These are phyloP conservation scores for Wallacemonas sp. DNA, from an alignment of 208 protist genomes.

Conservation along the genomic window DNA sequence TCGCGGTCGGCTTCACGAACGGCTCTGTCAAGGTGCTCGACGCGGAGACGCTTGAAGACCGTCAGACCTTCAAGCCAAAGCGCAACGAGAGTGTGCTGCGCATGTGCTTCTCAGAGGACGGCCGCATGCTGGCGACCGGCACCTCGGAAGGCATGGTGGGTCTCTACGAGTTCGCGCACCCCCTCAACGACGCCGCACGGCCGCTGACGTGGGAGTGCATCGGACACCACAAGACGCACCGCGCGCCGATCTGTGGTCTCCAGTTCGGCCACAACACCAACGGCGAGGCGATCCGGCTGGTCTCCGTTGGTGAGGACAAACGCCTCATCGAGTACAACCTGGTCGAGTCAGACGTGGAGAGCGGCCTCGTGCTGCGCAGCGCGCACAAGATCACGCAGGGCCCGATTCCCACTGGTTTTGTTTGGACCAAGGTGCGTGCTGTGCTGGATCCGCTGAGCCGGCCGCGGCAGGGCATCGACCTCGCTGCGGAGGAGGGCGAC, in stretches of 20 bases:
- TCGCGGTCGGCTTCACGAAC: slow-evolving; percentile 93
- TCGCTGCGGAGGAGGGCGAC: not conserved
- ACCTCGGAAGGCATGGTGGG: slow-evolving; percentile 82
- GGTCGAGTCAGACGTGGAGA: slow-evolving; percentile 77
- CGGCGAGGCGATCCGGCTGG: slow-evolving; percentile 64
- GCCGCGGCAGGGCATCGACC: slow-evolving; percentile 35
- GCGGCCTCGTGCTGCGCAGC: slow-evolving; percentile 78
- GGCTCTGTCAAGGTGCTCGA: slow-evolving; percentile 92
- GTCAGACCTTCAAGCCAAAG: slow-evolving; percentile 82
- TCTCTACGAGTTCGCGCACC: slow-evolving; percentile 85
- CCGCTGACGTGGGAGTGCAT: slow-evolving; percentile 85
- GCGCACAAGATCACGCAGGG: slow-evolving; percentile 92
- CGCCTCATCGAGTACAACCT: slow-evolving; percentile 95
- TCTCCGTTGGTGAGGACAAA: slow-evolving; percentile 94
- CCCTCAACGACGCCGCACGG: slow-evolving; percentile 43
- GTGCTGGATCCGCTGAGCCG: slow-evolving; percentile 46
- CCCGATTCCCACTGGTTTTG: slow-evolving; percentile 85
- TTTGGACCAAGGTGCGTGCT: slow-evolving; percentile 61
- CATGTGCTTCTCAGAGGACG: slow-evolving; percentile 86
- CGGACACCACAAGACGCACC: slow-evolving; percentile 91
- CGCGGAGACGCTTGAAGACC: slow-evolving; percentile 79
- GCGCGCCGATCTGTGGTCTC: slow-evolving; percentile 83
- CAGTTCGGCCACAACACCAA: slow-evolving; percentile 71
- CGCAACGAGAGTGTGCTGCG: slow-evolving; percentile 57
- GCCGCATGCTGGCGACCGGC: slow-evolving; percentile 78